phyloP scores from a whole-genome alignment of 169 alveolate species.

The Plasmodium relictum region DNA sequence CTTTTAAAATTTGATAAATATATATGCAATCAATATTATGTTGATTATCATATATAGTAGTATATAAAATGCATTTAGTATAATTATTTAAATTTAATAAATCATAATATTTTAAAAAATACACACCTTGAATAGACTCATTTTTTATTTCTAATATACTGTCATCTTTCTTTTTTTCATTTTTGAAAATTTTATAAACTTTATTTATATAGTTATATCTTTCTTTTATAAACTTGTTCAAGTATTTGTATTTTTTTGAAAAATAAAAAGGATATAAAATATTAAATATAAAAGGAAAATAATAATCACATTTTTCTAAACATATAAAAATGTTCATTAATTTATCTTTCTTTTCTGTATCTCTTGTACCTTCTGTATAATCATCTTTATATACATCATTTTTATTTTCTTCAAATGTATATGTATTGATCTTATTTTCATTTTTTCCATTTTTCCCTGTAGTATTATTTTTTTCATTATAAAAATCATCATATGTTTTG shows the following conservation, averaged over 20 bases:
- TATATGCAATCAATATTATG: slow-evolving; percentile 32
- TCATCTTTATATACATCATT: not conserved
- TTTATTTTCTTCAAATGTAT: not conserved
- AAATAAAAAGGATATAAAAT: slow-evolving; percentile 20
- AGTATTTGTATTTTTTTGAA: slow-evolving; percentile 13
- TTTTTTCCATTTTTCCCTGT: not conserved
- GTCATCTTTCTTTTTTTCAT: not conserved
- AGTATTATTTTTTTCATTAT: not conserved
- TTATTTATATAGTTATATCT: slow-evolving; percentile 15
- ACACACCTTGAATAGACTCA: not conserved
- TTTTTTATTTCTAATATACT: not conserved
- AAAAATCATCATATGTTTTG: not conserved
- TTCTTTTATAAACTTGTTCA: slow-evolving; percentile 25
- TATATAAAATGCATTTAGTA: slow-evolving; percentile 18
- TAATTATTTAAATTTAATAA: slow-evolving; percentile 11
- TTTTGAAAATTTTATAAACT: slow-evolving; percentile 6
- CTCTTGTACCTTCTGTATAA: not conserved
- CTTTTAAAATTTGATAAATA: slow-evolving; percentile 9
- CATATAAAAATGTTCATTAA: slow-evolving; percentile 55
- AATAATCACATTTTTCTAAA: slow-evolving; percentile 56
- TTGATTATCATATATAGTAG: slow-evolving; percentile 49
- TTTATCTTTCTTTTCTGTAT: slow-evolving; percentile 5
- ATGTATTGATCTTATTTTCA: not conserved
- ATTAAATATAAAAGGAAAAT: slow-evolving; percentile 59
- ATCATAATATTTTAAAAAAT: slow-evolving; percentile 22